Evolutionary conservation across 2,329 filamentous ascomycete species (phyloP), one percentile per base, ranked within the genome.

Genomic region (Cyphellophora attinorum): DNA sequence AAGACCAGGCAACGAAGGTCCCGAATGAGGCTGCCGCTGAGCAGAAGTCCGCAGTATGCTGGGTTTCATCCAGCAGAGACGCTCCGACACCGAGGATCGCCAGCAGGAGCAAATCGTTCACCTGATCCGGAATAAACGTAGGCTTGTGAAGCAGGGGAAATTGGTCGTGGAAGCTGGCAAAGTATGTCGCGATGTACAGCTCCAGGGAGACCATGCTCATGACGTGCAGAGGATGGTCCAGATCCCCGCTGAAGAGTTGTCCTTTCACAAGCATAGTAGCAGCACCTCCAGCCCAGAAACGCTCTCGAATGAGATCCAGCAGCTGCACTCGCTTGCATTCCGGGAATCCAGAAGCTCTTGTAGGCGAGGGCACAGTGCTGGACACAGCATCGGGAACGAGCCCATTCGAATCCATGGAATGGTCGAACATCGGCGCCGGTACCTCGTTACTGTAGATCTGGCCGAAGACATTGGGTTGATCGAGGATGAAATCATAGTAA

Each of bases 351-450:
- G 21, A n/a, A 8, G 8, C 21, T 25, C n/a, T 25, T 8, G 21
- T n/a, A 25, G 21, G 21, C 21, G n/a, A n/a, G 3, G 79, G 79
- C 51, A 91, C 6, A 31, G 14, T 11, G 12, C 15, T 31, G 11
- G 29, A 31, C 4, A 18, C 19, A 8, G 8, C 21, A 25, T 25
- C 21, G n/a, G 21, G 21, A 25, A 25, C 21, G n/a, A n/a, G n/a
- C n/a, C n/a, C n/a, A n/a, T n/a, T n/a, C n/a, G n/a, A n/a, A 25
- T 25, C 21, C n/a, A n/a, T n/a, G 21, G n/a, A 25, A 8, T 25
- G 21, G n/a, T 25, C 21, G n/a, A 25, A 25, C 21, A 25, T 8
- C 8, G 21, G 8, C 21, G 21, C 8, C n/a, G 32, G 19, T 6
- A 34, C n/a, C 10, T 34, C 12, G 25, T 34, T 28, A 5, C 19